Evolutionary conservation across 768 basidiomycete genomes (phyloP).

Genomic region (Amanita subjunquillea): DNA sequence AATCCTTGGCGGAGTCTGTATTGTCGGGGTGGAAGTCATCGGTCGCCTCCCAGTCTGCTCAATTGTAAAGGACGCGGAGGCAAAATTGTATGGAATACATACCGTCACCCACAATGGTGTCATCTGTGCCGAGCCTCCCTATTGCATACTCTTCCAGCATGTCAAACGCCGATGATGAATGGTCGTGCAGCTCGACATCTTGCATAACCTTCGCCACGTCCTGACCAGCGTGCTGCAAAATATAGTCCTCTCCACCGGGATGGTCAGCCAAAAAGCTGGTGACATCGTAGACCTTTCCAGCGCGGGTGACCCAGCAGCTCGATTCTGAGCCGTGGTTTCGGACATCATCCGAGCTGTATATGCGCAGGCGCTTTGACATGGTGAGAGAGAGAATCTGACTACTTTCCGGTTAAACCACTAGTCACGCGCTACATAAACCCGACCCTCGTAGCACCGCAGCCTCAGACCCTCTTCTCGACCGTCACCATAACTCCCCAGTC

Average conservation of each 20-base stretch:
- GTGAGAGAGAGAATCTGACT: slow-evolving; percentile 2
- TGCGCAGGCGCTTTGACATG: slow-evolving; percentile 64
- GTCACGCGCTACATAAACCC: not conserved
- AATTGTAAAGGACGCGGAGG: not conserved
- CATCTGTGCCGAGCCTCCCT: slow-evolving; percentile 70
- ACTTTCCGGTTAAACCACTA: not conserved
- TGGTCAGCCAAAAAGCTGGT: slow-evolving; percentile 79
- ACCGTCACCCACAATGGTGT: slow-evolving; percentile 75
- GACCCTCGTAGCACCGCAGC: not conserved
- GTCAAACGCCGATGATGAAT: slow-evolving; percentile 84
- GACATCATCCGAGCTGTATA: slow-evolving; percentile 71
- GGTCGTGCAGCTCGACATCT: slow-evolving; percentile 72
- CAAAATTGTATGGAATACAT: slow-evolving; percentile 14
- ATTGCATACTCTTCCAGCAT: slow-evolving; percentile 85
- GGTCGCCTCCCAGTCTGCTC: slow-evolving; percentile 74
- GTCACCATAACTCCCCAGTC: slow-evolving; percentile 19
- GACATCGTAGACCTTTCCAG: slow-evolving; percentile 85
- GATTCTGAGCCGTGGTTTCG: slow-evolving; percentile 42
- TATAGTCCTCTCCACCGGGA: slow-evolving; percentile 90
- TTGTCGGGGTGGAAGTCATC: slow-evolving; percentile 91
- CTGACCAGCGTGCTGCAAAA: slow-evolving; percentile 74
- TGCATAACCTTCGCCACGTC: slow-evolving; percentile 79
- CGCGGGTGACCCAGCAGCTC: slow-evolving; percentile 78
- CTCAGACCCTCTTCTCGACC: not conserved
- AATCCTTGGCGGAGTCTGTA: slow-evolving; percentile 76